Percentiles rank a stretch among this genome's conserved stretches.
These are phyloP conservation scores for Metschnikowia matae DNA, from an alignment of 805 yeast species.

Conservation along the genomic window DNA sequence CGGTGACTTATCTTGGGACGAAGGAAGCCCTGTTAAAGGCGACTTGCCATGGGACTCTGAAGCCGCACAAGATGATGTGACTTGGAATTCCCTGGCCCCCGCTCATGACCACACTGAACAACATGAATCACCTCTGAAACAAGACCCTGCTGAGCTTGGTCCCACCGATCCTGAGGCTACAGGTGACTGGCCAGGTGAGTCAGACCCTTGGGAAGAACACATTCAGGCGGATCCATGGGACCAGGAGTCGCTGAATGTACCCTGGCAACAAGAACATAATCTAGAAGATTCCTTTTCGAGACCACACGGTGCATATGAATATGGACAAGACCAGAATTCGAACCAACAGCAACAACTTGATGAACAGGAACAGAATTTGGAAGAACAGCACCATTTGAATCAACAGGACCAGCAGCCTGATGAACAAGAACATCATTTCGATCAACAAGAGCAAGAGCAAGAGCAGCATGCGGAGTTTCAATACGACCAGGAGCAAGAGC, in stretches of 20 bases:
- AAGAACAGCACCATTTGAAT: background rate
- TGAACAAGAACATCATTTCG: too few species aligned
- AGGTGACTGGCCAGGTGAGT: background rate
- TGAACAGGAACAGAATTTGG: slow-evolving; percentile 1
- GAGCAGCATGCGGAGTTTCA: background rate
- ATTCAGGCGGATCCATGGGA: background rate
- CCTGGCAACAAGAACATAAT: slow-evolving; percentile 10
- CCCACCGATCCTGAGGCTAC: background rate
- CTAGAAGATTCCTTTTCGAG: background rate
- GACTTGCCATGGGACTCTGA: slow-evolving; percentile 2
- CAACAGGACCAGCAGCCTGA: too few species aligned
- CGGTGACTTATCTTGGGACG: slow-evolving; percentile 17
- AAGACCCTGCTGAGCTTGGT: background rate
- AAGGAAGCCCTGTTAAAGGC: slow-evolving; percentile 7
- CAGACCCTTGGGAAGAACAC: background rate
- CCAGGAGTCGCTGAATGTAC: slow-evolving; percentile 7
- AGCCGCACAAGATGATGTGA: background rate
- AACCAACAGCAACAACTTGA: background rate
- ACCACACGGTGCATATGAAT: background rate
- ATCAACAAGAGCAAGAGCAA: background rate
- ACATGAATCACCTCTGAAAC: background rate
- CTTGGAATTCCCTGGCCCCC: background rate
- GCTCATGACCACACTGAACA: background rate
- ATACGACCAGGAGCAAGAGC: background rate
- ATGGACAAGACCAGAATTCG: background rate